Conservation (phyloP, 306 rosid species). For the Castanospermum australe region DNA sequence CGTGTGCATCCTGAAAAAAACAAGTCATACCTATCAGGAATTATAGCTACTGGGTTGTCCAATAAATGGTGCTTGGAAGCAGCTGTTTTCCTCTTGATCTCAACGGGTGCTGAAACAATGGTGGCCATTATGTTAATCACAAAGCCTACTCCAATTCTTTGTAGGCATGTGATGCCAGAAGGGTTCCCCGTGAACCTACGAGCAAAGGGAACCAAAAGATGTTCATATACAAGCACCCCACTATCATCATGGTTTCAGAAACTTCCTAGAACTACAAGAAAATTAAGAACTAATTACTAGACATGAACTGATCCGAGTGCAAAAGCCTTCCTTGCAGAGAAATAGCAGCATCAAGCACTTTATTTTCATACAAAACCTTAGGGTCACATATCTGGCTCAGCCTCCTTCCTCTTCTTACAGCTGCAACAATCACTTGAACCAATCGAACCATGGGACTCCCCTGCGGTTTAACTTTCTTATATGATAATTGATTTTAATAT, state of each 20-base stretch:
- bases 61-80: constrained; percentile 36
- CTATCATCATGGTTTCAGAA: constrained; percentile 31
- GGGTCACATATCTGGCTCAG: constrained; percentile 47
- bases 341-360: constrained; percentile 56
- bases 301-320: constrained; percentile 53
- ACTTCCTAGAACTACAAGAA: neutral
- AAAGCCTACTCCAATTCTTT: constrained; percentile 62
- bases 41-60: constrained; percentile 38
- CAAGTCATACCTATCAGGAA: constrained; percentile 53
- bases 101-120: constrained; percentile 31
- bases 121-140: constrained; percentile 43
- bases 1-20: too few relatives aligned
- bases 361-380: constrained; percentile 47
- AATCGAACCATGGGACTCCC: constrained; percentile 80
- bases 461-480: constrained; percentile 49
- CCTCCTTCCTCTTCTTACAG: constrained; percentile 53
- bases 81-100: constrained; percentile 43
- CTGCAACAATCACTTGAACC: constrained; percentile 66
- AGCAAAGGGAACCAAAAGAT: constrained; percentile 49
- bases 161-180: constrained; percentile 58
- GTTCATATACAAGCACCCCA: constrained; percentile 56
- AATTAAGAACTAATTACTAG: neutral
- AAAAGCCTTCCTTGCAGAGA: constrained; percentile 59
- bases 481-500: too few relatives aligned
- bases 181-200: constrained; percentile 44